Base-by-base conservation (phyloP, 352 stramenopile species). In the Albugo candida region DNA sequence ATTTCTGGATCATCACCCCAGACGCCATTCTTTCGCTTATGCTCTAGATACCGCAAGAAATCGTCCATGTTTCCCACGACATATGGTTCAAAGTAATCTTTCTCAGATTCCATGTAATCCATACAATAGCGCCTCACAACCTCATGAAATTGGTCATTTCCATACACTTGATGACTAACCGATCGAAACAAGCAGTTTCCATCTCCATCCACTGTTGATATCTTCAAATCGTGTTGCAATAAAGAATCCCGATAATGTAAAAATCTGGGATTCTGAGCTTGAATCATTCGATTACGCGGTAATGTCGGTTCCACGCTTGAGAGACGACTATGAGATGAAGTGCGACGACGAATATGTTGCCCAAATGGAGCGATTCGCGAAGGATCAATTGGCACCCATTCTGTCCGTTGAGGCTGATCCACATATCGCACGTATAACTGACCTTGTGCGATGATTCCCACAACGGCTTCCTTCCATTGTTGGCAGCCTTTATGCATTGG, bases 181-280 rank as follows among this genome's bases (percentile, higher is more conserved):
- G 93, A 82, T 14, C 93, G 87, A 60, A 98, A 99, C 11, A 99
- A 62, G 57, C 94, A 99, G 64, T 99, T 99, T 24, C 94, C 94
- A 59, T 99, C 95, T 8, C 92, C 88, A 49, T 93, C 71, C 42
- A 97, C 81, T 11, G 67, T 49, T 50, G 64, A 58, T 50, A 87
- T 74, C 5, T 49, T 51, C 24, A 86, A 54, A 12, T 62, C 60
- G 17, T 76, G 48, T 13, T 53, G 48, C 18, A 54, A 45, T 24
- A 89, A 48, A 12, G 71, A 69, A 20, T 75, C 55, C 6, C 60
- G 67, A 45, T 89, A 89, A 48, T 85, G 73, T 19, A 63, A 56
- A 56, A 83, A 89, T 24, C 65, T 67, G n/a, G 74, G 74, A 41
- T 84, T 84, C 48, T 81, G 59, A 2, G 63, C 48, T 57, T 82